Percentiles rank a stretch among this genome's conserved stretches.
Evolutionary conservation across 257 asterid species (phyloP).

Genomic region (Eucommia ulmoides): DNA sequence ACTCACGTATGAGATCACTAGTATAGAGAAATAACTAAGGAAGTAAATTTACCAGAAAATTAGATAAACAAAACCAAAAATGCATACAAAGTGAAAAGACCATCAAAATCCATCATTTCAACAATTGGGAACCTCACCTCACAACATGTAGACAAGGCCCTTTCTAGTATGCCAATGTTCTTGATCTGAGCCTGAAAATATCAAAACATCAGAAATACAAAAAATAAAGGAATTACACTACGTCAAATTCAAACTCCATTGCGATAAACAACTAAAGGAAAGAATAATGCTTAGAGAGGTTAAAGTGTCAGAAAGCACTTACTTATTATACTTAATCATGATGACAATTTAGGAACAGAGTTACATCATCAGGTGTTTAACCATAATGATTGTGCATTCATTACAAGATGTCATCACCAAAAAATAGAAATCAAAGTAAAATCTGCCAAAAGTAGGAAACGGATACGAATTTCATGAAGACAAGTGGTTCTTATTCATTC

Average conservation of each 20-base stretch:
- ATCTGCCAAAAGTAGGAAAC: no score
- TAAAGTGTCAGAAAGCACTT: neutral
- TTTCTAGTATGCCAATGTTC: constrained; percentile 46
- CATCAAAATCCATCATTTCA: constrained; percentile 2
- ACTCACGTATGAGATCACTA: neutral
- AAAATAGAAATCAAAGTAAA: no score
- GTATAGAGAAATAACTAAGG: neutral
- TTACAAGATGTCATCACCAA: no score
- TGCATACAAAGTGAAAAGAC: no score
- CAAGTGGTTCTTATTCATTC: no score
- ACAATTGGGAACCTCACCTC: constrained; percentile 41
- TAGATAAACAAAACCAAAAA: neutral
- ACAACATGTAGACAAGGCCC: constrained; percentile 59
- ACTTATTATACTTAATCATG: neutral
- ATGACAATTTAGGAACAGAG: neutral
- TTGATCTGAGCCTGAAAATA: constrained; percentile 43
- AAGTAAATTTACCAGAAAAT: no score
- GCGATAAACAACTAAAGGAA: neutral
- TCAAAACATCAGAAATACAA: constrained; percentile 10
- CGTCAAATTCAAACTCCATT: neutral
- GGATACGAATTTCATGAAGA: no score
- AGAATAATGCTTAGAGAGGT: neutral
- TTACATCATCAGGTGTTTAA: neutral
- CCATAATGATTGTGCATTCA: neutral
- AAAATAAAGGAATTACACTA: neutral